Base-by-base conservation (phyloP, 495 filamentous ascomycete genomes). In the Hypoxylon subgilvum region DNA sequence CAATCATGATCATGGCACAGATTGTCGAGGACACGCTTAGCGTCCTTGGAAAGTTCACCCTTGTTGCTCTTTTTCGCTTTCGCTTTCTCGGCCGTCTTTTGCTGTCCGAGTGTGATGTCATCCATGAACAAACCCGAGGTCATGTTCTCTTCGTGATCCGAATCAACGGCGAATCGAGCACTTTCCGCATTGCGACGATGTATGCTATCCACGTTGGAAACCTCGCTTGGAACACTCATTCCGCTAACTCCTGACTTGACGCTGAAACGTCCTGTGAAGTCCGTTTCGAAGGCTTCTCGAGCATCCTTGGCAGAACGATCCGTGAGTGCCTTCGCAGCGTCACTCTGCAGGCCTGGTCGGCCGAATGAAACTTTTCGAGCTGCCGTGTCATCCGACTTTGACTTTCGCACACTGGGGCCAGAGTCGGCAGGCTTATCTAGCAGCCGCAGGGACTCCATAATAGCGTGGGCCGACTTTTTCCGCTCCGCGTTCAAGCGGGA, bases 71-170 rank as follows among this genome's bases (percentile, higher is more conserved):
- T 44, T n/a, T 63, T 67, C 10, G 50, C 27, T 18, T 59, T 68
- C 22, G 61, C 55, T 39, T 63, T 58, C 47, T 64, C 63, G 12
- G 56, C 22, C 10, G 21, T 31, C 52, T 70, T 69, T 65, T 71
- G 40, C 61, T 65, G 42, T 49, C 76, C 68, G 3, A 78, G 42
- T 8, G 77, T 81, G 42, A 79, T 78, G 47, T 79, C 77, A 27
- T 76, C 74, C 19, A 79, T 71, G 62, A 80, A 79, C 69, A 92
- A 90, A 8, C 86, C 89, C n/a, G 89, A 92, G 0, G 90, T 92
- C 86, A 91, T 86, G 49, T 88, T 85, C 9, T 85, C 82, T 41
- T 74, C 67, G 28, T 60, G 69, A 22, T 61, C 57, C 2, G 63
- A 55, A 21, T 74, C 65, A 0, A 38, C 14, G 10, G 53, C 63